Conservation (phyloP, 345 rosid genomes). For the Arabidopsis arenosa region DNA sequence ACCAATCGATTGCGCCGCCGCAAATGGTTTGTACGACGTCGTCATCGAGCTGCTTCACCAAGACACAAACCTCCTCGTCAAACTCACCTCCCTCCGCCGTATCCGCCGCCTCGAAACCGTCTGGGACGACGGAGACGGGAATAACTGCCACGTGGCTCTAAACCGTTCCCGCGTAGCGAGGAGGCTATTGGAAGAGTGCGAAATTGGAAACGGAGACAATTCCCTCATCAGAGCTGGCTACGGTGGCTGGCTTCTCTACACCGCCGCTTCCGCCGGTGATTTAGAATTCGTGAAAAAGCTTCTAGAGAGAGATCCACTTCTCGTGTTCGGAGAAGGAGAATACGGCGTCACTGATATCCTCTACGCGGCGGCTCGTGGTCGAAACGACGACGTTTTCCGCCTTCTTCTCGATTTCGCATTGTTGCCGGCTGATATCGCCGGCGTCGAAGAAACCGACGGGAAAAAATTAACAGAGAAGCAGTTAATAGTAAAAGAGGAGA, state of each 20-base stretch:
- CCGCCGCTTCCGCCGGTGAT: constrained; percentile 96
- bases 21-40: constrained; percentile 85
- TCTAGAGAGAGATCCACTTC: constrained; percentile 76
- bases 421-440: constrained; percentile 47
- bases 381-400: constrained; percentile 67
- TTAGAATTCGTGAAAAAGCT: constrained; percentile 65
- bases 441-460: constrained; percentile 41
- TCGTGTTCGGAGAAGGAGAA: constrained; percentile 97
- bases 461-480: constrained; percentile 47
- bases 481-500: constrained; percentile 61
- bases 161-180: constrained; percentile 76
- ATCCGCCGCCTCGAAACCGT: constrained; percentile 97
- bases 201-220: constrained; percentile 64
- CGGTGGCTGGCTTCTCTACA: constrained; percentile 96
- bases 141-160: constrained; percentile 62
- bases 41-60: constrained; percentile 84
- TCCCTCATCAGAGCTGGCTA: constrained; percentile 85
- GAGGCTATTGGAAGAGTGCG: constrained; percentile 64
- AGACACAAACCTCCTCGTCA: constrained; percentile 92
- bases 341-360: constrained; percentile 87
- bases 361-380: constrained; percentile 84
- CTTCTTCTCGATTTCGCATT: constrained; percentile 57
- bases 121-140: constrained; percentile 90
- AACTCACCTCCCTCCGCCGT: constrained; percentile 94
- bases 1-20: constrained; percentile 97